These are phyloP conservation scores for Tetracladium marchalianum DNA, from an alignment of 495 filamentous ascomycete genomes.

Conservation along the genomic window DNA sequence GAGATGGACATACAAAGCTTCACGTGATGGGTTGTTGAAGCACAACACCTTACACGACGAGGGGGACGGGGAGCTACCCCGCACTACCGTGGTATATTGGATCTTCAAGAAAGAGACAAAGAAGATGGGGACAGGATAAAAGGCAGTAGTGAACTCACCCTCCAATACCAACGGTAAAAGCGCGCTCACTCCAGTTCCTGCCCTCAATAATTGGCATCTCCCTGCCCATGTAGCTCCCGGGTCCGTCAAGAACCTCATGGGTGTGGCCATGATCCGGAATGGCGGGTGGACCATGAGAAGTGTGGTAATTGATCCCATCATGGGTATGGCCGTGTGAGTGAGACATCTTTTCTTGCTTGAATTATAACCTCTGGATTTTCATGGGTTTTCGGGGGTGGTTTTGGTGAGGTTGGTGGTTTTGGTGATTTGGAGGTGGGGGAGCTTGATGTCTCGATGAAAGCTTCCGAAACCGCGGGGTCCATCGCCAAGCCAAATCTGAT, in stretches of 20 bases:
- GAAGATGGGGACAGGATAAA: not conserved
- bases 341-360: no score
- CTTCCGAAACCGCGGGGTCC: no score
- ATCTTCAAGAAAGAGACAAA: not conserved
- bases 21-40: constrained; percentile 1
- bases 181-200: constrained; percentile 79
- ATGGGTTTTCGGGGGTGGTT: no score
- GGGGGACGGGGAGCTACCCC: not conserved
- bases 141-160: constrained; percentile 50
- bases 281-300: constrained; percentile 47
- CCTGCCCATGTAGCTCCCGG: constrained; percentile 79
- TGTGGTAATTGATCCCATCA: constrained; percentile 38
- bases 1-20: not conserved
- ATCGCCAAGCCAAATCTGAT: no score
- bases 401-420: no score
- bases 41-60: not conserved
- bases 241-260: constrained; percentile 92
- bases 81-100: not conserved
- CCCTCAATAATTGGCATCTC: constrained; percentile 90
- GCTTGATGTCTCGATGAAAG: no score
- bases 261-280: constrained; percentile 83
- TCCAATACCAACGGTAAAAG: constrained; percentile 93
- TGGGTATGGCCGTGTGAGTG: constrained; percentile 16
- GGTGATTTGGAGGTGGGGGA: no score
- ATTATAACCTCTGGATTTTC: no score